Conservation (phyloP, 331 rosid genomes). For the Malus hybrid region DNA sequence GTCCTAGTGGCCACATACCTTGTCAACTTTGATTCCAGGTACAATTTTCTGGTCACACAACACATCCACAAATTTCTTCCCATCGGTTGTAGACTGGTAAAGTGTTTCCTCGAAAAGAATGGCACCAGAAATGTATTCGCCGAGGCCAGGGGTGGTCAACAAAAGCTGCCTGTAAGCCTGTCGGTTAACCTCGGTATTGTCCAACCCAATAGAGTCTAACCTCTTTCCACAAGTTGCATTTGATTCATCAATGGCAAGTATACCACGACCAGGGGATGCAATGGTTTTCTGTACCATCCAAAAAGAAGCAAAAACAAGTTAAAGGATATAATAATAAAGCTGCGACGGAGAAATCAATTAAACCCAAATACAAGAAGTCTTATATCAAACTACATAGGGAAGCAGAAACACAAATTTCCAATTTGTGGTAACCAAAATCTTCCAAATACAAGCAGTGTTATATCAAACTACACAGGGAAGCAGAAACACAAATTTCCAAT, state of each 20-base stretch:
- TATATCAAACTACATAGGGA: not conserved
- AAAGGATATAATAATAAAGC: not conserved
- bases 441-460: not conserved
- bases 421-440: not conserved
- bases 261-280: slow-evolving; percentile 96
- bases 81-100: slow-evolving; percentile 82
- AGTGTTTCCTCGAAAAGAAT: slow-evolving; percentile 97
- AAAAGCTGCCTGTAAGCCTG: slow-evolving; percentile 94
- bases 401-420: not conserved
- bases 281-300: slow-evolving; percentile 59
- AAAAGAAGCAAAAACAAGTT: not conserved
- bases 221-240: slow-evolving; percentile 95
- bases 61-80: slow-evolving; percentile 85
- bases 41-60: slow-evolving; percentile 57
- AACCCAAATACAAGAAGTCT: not conserved
- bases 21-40: slow-evolving; percentile 98
- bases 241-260: slow-evolving; percentile 95
- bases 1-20: slow-evolving; percentile 33
- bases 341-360: not conserved
- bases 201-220: slow-evolving; percentile 91
- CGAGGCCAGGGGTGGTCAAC: slow-evolving; percentile 91
- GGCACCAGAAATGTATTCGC: slow-evolving; percentile 87
- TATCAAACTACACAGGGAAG: not conserved
- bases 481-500: too few relatives aligned
- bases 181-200: slow-evolving; percentile 71